Base-by-base conservation (phyloP, 768 basidiomycete genomes). In the Calocera cornea region DNA sequence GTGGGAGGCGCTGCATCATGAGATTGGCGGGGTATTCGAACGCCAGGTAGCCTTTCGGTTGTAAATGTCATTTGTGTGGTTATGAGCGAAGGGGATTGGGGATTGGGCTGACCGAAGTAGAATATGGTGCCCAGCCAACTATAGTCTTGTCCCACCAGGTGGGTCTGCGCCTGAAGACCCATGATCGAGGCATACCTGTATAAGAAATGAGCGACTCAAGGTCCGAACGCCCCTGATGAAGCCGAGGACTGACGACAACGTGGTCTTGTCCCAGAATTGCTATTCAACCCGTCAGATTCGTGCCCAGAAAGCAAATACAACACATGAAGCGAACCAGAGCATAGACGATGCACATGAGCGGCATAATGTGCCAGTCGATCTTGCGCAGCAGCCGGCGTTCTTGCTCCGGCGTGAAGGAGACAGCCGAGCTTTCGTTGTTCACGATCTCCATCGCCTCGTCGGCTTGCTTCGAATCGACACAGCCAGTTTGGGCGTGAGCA, bases 1-100 rank as follows among this genome's bases (percentile, higher is more conserved):
- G 75, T 2, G 82, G 82, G 17, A 83, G 72, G 1, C 79, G 76
- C 69, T 83, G 83, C 41, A 83, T 76, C n/a, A 83, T 73, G 2
- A 79, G 74, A 69, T 82, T 83, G 2, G 81, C 79, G 0, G 82
- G 83, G 41, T 82, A 79, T 72, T 83, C 80, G 80, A 79, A 81
- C 17, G n/a, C n/a, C n/a, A n/a, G n/a, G n/a, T n/a, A n/a, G 19
- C 11, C 40, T 10, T 41, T 19, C 40, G 80, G 74, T n/a, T 44
- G 41, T 34, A 40, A 70, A 44, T 31, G 33, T 60, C 64, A 67
- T n/a, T n/a, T n/a, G n/a, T n/a, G n/a, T n/a, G n/a, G n/a, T n/a
- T n/a, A n/a, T n/a, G n/a, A n/a, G n/a, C n/a, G n/a, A n/a, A n/a
- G n/a, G n/a, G n/a, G n/a, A n/a, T n/a, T n/a, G n/a, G n/a, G n/a